Evolutionary conservation across 306 rosid species (phyloP).

Genomic region (Gastrolobium villosum): DNA sequence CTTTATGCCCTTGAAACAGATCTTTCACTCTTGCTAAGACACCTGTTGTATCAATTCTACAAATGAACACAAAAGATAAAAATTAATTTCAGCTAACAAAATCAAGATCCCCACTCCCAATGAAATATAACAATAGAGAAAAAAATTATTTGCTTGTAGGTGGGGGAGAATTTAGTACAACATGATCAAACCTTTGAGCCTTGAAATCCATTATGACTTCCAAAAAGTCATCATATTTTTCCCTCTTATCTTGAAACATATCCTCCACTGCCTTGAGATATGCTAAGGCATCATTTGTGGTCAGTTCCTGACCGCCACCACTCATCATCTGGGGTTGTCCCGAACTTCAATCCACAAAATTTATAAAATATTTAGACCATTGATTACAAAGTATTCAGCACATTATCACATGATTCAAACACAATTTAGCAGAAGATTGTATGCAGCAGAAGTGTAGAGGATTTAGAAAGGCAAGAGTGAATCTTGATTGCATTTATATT

Average conservation of each 20-base stretch:
- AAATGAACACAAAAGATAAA: conserved; percentile 43
- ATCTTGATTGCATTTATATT: background rate
- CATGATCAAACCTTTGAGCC: conserved; percentile 75
- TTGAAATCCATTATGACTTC: conserved; percentile 93
- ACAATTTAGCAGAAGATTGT: conserved; percentile 25
- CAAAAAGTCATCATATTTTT: conserved; percentile 79
- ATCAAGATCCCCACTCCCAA: conserved; percentile 5
- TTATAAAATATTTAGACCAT: conserved; percentile 35
- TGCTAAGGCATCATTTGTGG: conserved; percentile 78
- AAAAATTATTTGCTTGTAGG: background rate
- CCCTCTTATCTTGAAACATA: conserved; percentile 81
- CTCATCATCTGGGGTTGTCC: conserved; percentile 80
- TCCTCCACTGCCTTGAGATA: conserved; percentile 92
- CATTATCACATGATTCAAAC: conserved; percentile 42
- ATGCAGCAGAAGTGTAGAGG: background rate
- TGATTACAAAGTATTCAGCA: conserved; percentile 22
- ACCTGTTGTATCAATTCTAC: conserved; percentile 80
- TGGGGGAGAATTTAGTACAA: conserved; percentile 7
- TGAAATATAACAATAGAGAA: background rate
- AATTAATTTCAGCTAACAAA: conserved; percentile 40
- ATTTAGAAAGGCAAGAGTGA: background rate
- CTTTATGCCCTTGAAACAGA: conserved; percentile 84
- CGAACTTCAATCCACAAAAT: conserved; percentile 65
- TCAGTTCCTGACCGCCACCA: conserved; percentile 73
- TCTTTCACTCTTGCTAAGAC: conserved; percentile 89